Conservation (phyloP, 805 yeast species). For the Cyberlindnera suaveolens region DNA sequence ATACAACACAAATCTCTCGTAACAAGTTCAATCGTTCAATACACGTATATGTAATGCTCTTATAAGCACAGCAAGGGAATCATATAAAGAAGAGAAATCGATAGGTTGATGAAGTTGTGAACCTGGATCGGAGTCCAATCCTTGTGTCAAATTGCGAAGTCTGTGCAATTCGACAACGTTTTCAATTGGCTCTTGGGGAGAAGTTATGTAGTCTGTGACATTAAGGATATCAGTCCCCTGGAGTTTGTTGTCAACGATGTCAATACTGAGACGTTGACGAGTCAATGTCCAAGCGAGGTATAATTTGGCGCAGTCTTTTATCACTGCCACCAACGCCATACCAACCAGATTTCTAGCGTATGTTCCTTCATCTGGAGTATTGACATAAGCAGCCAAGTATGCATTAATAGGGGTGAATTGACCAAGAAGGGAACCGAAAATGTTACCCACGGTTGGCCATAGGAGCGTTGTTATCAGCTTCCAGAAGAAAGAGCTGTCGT, state of each 20-base stretch:
- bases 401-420: constrained; percentile 19
- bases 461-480: neutral
- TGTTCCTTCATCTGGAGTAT: constrained; percentile 33
- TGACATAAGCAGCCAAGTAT: constrained; percentile 16
- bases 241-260: constrained; percentile 11
- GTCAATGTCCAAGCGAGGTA: constrained; percentile 27
- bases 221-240: constrained; percentile 3
- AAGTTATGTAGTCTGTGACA: neutral
- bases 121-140: no score
- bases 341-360: constrained; percentile 31
- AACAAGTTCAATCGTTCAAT: no score
- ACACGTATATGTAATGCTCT: no score
- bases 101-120: no score
- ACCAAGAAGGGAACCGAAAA: constrained; percentile 19
- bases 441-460: constrained; percentile 27
- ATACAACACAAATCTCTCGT: no score
- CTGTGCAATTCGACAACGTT: neutral
- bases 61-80: no score
- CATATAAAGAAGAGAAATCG: no score
- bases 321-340: constrained; percentile 23
- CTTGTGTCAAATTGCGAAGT: no score
- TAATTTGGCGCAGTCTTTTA: constrained; percentile 28
- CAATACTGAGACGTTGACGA: constrained; percentile 22
- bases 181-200: neutral
- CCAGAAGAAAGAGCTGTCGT: constrained; percentile 7